Base-by-base conservation (phyloP, 129 eudicot genomes). In the Centaurea solstitialis region DNA sequence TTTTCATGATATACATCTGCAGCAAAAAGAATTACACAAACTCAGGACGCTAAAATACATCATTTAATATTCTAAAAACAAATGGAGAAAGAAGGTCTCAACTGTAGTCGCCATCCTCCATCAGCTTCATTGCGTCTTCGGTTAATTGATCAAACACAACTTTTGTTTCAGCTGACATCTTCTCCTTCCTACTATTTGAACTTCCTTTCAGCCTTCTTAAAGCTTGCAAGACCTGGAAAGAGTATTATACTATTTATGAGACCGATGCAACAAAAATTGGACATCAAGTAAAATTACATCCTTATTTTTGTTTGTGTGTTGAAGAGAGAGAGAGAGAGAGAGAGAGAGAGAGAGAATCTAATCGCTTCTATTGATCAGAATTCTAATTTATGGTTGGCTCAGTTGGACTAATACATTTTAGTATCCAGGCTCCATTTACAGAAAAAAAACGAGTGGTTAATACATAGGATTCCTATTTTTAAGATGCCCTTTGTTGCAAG, bases 61-160 rank as follows among this genome's bases (percentile, higher is more conserved):
- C 30, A 64, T 24, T 35, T 8, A 1, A 23, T 45, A 22, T 39
- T 45, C 2, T 47, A 68, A 35, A 35, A 3, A 22, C 13, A 65
- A 38, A 71, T 24, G 35, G 21, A 28, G 9, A 82, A 85, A 64
- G 72, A 43, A 69, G 83, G 43, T 81, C 91, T 84, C 62, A 91
- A 92, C 98, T 87, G 90, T 89, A 92, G 76, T 95, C 99, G 76
- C 99, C 99, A 85, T 87, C 90, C 78, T 95, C 97, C 97, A 95
- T 83, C 39, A 95, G 88, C 75, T 83, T 91, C 94, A 91, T 88
- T 40, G 97, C 97, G 87, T 95, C 97, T 87, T 95, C 97, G 70
- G 99, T 95, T 50, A 95, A 91, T 81, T 95, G 97, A 81, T 95
- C 99, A 86, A 95, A 95, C 17, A 84, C 69, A 82, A 72, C 77